Conservation (phyloP, 2,329 filamentous ascomycete genomes). For the Paradendryphiella salina region DNA sequence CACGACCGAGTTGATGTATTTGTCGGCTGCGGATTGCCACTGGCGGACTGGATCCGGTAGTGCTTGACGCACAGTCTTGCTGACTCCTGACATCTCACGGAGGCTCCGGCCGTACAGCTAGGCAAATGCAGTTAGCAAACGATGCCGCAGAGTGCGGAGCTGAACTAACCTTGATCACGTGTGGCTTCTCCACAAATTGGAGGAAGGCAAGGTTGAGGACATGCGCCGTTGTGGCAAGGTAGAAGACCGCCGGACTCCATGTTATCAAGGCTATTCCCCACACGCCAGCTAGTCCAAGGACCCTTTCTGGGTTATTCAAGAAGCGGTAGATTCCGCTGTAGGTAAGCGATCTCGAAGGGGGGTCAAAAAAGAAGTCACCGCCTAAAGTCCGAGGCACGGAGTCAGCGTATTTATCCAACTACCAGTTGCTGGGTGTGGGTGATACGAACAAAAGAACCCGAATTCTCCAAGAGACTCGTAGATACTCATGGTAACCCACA, state of each 20-base stretch:
- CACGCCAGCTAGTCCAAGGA: slow-evolving; percentile 89
- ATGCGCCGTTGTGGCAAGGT: slow-evolving; percentile 83
- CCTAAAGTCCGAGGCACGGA: slow-evolving; percentile 63
- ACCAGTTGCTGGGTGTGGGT: not conserved
- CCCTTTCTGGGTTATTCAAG: slow-evolving; percentile 93
- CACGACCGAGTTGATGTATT: slow-evolving; percentile 79
- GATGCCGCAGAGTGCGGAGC: not conserved
- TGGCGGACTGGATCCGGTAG: slow-evolving; percentile 81
- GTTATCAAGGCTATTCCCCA: slow-evolving; percentile 96
- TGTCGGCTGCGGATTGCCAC: slow-evolving; percentile 85
- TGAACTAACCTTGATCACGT: slow-evolving; percentile 63
- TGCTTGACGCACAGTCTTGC: slow-evolving; percentile 85
- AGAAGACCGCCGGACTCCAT: slow-evolving; percentile 82
- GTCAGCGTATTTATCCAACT: not conserved
- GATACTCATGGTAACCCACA: slow-evolving; percentile 91
- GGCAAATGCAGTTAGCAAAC: not conserved
- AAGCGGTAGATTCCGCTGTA: slow-evolving; percentile 98
- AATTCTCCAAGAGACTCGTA: slow-evolving; percentile 97
- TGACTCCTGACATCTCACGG: slow-evolving; percentile 84
- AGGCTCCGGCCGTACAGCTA: slow-evolving; percentile 79
- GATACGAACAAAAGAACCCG: slow-evolving; percentile 64
- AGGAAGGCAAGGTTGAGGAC: slow-evolving; percentile 85
- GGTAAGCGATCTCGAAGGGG: slow-evolving; percentile 76
- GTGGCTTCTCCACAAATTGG: slow-evolving; percentile 89
- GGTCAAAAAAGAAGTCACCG: slow-evolving; percentile 97